Evolutionary conservation across 805 yeast species (phyloP), one percentile per base, ranked within the genome.

Genomic region (Kodamaea sagamina): DNA sequence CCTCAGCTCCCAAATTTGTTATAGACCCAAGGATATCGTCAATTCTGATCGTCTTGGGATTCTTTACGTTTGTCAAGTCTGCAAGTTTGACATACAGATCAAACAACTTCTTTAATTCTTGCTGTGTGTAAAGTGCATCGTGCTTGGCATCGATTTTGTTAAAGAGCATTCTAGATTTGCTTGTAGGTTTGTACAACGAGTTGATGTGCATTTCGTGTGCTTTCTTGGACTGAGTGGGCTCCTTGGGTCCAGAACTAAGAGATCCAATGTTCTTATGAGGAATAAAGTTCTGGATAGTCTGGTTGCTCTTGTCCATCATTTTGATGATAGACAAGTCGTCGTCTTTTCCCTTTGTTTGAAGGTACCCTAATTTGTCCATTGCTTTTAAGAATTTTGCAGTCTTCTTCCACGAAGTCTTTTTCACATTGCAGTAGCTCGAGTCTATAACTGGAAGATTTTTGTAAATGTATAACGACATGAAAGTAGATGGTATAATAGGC

Each of bases 381-480:
- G 86, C 82, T 57, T 89, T 92, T 42, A 92, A 65, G 55, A 84
- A 89, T 60, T 89, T 90, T 10, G 89, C 77, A 3, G 92, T 80
- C 57, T 92, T 92, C 62, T 86, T 89, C 95, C 95, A 92, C 2
- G 89, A 78, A 0, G 96, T 82, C 56, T 81, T 84, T 62, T 89
- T 90, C 46, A 86, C 75, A 51, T 77, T 82, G 29, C 82, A 76
- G 39, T 65, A 63, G 19, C 65, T 60, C 3, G 67, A 56, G 53
- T 81, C 84, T 42, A 85, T 75, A 1, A 77, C 72, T 0, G 96
- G 95, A n/a, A 92, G 62, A 62, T 89, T 87, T 39, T 77, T 78
- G 47, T 82, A 71, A 10, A 90, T 67, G 53, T 82, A 81, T 34
- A 73, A 77, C 0, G 93, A 77, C 74, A 90, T 82, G 61, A 92